phyloP scores from a whole-genome alignment of 2,329 filamentous ascomycete genomes.

The Pyrenophora graminea region DNA sequence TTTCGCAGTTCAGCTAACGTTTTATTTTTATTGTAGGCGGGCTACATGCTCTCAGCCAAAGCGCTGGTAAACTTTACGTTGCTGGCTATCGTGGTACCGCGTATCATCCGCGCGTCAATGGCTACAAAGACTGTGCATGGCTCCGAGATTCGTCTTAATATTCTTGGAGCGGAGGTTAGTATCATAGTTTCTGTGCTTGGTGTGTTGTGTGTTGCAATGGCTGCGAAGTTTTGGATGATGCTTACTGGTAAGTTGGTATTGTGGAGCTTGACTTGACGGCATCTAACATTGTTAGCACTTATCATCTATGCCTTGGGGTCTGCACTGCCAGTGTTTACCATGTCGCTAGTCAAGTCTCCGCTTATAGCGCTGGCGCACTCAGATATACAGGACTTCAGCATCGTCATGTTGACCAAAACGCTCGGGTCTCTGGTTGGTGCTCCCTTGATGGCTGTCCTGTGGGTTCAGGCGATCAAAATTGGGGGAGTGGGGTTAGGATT shows the following conservation, averaged over 20 bases:
- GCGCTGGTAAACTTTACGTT: constrained; percentile 43
- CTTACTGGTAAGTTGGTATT: constrained; percentile 26
- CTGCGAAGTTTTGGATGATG: constrained; percentile 40
- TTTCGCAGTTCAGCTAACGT: neutral
- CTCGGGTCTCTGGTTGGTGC: constrained; percentile 43
- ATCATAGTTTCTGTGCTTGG: constrained; percentile 42
- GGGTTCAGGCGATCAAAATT: constrained; percentile 42
- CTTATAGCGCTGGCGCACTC: constrained; percentile 34
- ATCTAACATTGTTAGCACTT: constrained; percentile 29
- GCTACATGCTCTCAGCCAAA: constrained; percentile 46
- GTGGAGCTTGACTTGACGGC: no score
- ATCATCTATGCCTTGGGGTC: constrained; percentile 46
- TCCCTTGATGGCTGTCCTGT: constrained; percentile 43
- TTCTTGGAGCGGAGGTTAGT: constrained; percentile 37
- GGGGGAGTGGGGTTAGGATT: constrained; percentile 41
- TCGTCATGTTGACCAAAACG: constrained; percentile 46
- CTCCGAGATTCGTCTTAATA: constrained; percentile 38
- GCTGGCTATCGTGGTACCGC: constrained; percentile 40
- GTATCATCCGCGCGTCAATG: constrained; percentile 37
- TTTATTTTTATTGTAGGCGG: constrained; percentile 23
- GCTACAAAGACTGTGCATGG: constrained; percentile 25
- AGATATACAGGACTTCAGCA: constrained; percentile 43
- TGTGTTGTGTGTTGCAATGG: constrained; percentile 39
- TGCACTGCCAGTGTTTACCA: constrained; percentile 46
- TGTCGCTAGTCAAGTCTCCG: constrained; percentile 44